These are phyloP conservation scores for Boletellus sp. DNA, from an alignment of 768 basidiomycete genomes.

Conservation along the genomic window DNA sequence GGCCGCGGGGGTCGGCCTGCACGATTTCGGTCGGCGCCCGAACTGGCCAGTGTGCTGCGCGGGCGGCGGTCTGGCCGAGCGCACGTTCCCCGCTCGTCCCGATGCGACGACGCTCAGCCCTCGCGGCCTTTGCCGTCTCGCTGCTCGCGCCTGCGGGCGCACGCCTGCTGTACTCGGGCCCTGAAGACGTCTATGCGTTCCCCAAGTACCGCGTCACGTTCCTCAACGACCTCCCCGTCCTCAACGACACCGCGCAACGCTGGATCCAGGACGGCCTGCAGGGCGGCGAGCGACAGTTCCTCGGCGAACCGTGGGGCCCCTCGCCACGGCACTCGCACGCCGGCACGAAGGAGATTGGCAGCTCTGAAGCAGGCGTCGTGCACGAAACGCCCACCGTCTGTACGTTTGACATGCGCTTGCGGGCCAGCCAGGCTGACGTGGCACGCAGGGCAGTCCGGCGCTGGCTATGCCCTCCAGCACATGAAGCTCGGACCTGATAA, in stretches of 20 bases:
- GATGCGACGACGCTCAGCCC: conserved; percentile 19
- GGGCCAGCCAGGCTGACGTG: conserved; percentile 12
- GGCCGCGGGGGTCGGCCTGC: conserved; percentile 29
- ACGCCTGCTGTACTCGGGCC: conserved; percentile 60
- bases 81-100: background rate
- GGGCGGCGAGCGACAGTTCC: conserved; percentile 75
- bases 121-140: conserved; percentile 18
- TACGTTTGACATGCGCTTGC: conserved; percentile 32
- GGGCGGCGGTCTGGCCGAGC: background rate
- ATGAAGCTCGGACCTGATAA: conserved; percentile 70
- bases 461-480: conserved; percentile 58
- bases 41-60: conserved; percentile 26
- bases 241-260: conserved; percentile 64
- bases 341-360: conserved; percentile 57
- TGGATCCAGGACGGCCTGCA: conserved; percentile 72
- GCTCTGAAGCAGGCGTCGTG: conserved; percentile 37
- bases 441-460: conserved; percentile 21
- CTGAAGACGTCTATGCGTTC: conserved; percentile 76
- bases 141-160: conserved; percentile 19
- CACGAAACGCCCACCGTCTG: conserved; percentile 29
- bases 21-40: conserved; percentile 32
- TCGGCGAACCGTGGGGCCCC: conserved; percentile 54
- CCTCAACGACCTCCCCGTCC: conserved; percentile 72
- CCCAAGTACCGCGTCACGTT: conserved; percentile 80
- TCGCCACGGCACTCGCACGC: conserved; percentile 36